A percentile compares a stretch with the other conserved stretches of the same genome.
Evolutionary conservation across 2,329 filamentous ascomycete genomes (phyloP).

Genomic region (Botrytis aclada): DNA sequence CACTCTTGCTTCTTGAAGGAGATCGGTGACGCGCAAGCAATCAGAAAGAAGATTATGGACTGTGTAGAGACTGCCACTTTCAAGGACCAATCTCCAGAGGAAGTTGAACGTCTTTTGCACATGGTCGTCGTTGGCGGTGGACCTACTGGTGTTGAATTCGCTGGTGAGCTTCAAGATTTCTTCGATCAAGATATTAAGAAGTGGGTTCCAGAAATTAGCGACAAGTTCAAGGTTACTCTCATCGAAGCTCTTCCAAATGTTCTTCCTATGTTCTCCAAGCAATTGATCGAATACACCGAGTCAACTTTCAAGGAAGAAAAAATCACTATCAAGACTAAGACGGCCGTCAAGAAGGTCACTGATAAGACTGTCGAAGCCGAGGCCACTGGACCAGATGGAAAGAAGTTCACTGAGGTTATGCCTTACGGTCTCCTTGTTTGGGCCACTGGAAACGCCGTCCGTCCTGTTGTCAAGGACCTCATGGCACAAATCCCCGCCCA

Average conservation of each 20-base stretch:
- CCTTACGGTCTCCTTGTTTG: conserved; percentile 96
- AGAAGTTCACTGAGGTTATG: conserved; percentile 76
- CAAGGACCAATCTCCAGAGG: conserved; percentile 87
- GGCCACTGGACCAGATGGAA: conserved; percentile 74
- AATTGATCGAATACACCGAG: conserved; percentile 98
- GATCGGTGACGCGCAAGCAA: conserved; percentile 91
- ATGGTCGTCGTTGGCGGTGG: conserved; percentile 96
- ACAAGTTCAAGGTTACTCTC: conserved; percentile 94
- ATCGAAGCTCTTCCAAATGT: conserved; percentile 97
- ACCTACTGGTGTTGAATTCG: conserved; percentile 96
- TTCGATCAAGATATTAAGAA: conserved; percentile 98
- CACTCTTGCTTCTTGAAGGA: conserved; percentile 98
- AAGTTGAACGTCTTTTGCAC: conserved; percentile 90
- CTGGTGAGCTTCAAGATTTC: conserved; percentile 97
- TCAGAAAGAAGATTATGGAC: conserved; percentile 99
- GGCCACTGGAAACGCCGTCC: conserved; percentile 95
- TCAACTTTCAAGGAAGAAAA: conserved; percentile 98
- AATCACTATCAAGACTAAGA: conserved; percentile 96
- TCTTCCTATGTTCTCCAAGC: conserved; percentile 97
- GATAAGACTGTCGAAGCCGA: conserved; percentile 92
- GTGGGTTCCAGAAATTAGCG: conserved; percentile 91
- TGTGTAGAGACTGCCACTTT: conserved; percentile 98
- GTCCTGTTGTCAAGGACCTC: conserved; percentile 84
- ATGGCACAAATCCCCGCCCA: conserved; percentile 91
- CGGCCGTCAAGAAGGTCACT: conserved; percentile 97